Evolutionary conservation across 2,329 filamentous ascomycete genomes (phyloP).

Genomic region (Fusarium veterinarium): DNA sequence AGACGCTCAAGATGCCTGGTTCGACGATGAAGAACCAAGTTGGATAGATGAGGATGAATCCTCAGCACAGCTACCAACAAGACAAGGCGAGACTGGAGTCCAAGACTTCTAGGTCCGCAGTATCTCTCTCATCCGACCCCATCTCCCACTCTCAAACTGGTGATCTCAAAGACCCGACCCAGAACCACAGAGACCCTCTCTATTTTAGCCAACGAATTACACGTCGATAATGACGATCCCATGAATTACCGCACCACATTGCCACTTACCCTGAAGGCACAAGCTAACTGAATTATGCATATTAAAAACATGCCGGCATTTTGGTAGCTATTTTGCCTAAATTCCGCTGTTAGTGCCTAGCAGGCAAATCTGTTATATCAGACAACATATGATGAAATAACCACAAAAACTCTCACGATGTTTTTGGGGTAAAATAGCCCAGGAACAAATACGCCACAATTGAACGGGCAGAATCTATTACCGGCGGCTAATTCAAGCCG

Average conservation of each 20-base stretch:
- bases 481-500: constrained; percentile 32
- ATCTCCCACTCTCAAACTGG: not conserved
- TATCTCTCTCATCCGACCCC: not conserved
- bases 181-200: constrained; percentile 2
- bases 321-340: constrained; percentile 21
- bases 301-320: constrained; percentile 3
- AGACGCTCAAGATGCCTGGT: constrained; percentile 80
- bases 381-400: constrained; percentile 13
- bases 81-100: constrained; percentile 73
- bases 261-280: constrained; percentile 26
- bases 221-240: constrained; percentile 3
- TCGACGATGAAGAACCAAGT: constrained; percentile 80
- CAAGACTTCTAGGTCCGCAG: constrained; percentile 71
- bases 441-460: not conserved
- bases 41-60: constrained; percentile 64
- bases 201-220: constrained; percentile 30
- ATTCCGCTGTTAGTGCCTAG: not conserved
- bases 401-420: not conserved
- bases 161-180: not conserved
- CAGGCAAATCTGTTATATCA: not conserved
- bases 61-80: constrained; percentile 16
- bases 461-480: not conserved
- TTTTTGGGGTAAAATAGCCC: not conserved
- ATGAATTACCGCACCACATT: not conserved
- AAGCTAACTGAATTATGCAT: not conserved